Percentiles rank a stretch among this genome's conserved stretches.
Evolutionary conservation across 2,329 filamentous ascomycete species (phyloP).

Genomic region (Trichophyton benhamiae): DNA sequence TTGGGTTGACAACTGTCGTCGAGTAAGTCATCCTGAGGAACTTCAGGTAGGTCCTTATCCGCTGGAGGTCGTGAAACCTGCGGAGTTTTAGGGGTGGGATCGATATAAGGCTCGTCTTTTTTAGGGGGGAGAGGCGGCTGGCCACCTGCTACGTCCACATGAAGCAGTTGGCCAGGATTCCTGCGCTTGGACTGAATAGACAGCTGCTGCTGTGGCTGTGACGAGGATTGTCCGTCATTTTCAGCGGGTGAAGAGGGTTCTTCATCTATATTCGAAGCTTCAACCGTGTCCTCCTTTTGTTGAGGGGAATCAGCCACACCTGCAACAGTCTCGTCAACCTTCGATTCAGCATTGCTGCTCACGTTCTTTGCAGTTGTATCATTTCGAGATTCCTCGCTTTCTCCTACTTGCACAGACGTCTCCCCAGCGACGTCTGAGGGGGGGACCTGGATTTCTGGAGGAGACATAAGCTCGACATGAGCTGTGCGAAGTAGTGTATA

Average conservation of each 20-base stretch:
- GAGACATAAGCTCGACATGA: constrained; percentile 13
- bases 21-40: constrained; percentile 20
- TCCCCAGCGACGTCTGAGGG: constrained; percentile 1
- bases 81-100: constrained; percentile 37
- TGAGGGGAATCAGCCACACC: neutral
- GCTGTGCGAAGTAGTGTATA: neutral
- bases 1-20: constrained; percentile 23
- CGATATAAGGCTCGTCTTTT: constrained; percentile 42
- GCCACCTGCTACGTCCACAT: constrained; percentile 11
- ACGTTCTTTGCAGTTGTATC: neutral
- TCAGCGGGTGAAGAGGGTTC: neutral
- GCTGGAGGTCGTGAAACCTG: constrained; percentile 29
- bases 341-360: neutral
- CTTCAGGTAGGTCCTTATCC: constrained; percentile 30
- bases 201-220: neutral
- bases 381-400: neutral
- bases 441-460: constrained; percentile 3
- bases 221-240: neutral
- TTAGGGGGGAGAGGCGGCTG: constrained; percentile 38
- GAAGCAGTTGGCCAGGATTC: constrained; percentile 3
- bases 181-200: constrained; percentile 6
- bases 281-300: neutral
- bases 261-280: neutral
- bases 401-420: neutral
- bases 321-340: neutral